Evolutionary conservation across 2,329 filamentous ascomycete species (phyloP).

Genomic region (Madurella mycetomatis): DNA sequence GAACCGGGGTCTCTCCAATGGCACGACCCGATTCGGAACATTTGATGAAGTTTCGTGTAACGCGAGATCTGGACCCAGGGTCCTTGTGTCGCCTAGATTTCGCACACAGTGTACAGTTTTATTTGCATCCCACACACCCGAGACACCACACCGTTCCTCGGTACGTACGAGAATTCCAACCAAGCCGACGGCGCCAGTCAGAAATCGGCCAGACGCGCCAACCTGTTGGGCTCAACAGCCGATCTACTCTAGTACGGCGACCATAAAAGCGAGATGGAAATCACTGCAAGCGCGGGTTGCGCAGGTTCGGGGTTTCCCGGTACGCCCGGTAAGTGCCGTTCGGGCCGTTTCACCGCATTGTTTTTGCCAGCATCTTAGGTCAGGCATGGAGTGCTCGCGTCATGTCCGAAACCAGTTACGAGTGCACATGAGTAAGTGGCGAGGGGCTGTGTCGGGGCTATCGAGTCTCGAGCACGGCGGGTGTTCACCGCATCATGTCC

Average conservation of each 20-base stretch:
- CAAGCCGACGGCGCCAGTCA: too few species aligned
- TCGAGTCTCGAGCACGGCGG: too few species aligned
- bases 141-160: too few species aligned
- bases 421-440: not conserved
- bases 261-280: not conserved
- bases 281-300: not conserved
- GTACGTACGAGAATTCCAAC: too few species aligned
- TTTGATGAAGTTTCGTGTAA: constrained; percentile 12
- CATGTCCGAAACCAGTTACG: constrained; percentile 6
- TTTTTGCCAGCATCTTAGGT: not conserved
- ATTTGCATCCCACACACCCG: too few species aligned
- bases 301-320: not conserved
- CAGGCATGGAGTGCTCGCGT: not conserved
- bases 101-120: not conserved
- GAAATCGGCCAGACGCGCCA: too few species aligned
- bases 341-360: constrained; percentile 12
- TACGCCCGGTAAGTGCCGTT: not conserved
- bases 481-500: not conserved
- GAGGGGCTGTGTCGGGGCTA: not conserved
- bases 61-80: constrained; percentile 8
- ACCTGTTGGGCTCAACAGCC: too few species aligned
- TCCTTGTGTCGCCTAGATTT: not conserved
- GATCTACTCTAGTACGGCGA: too few species aligned
- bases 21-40: constrained; percentile 3
- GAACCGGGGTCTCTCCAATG: constrained; percentile 1